Evolutionary conservation across 1,139 yeast species (phyloP), one percentile per base, ranked within the genome.

Genomic region (Kodamaea anthophila): DNA sequence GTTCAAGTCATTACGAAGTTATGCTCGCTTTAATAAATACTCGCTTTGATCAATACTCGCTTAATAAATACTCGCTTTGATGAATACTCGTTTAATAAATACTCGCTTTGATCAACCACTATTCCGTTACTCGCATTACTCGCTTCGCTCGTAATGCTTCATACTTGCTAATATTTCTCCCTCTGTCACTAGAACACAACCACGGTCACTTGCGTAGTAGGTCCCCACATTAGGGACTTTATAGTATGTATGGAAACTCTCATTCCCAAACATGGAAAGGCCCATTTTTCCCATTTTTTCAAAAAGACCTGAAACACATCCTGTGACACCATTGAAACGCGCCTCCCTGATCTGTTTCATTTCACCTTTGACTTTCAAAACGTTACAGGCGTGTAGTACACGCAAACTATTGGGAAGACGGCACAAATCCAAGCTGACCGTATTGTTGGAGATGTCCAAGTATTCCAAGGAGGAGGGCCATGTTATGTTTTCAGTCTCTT

Each of bases 391-490:
- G 10, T 22, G 16, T 6, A 29, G n/a, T 9, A 15, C 23, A 13
- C 28, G 20, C 18, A 29, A 24, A 3, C 9, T 21, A 7, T 14
- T 11, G 12, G 28, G 31, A 5, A 29, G 19, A 9, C 2, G 11
- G 13, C 11, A 14, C n/a, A 28, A 13, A 12, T 28, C 26, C 23
- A 28, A 15, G 14, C 21, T 14, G 13, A 24, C 12, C 9, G 15
- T 23, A 12, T 29, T 29, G 21, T 21, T 12, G 6, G 32, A 24
- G 3, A 24, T 16, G 15, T 29, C 28, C 15, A 29, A 16, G 12
- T 19, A 21, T 11, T 29, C 32, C 18, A 29, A 15, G 3, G 8
- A 9, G 4, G 19, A n/a, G 6, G 28, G 32, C 32, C 28, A 29
- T 7, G n/a, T 21, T 7, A 24, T 9, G 4, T 12, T 15, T 2